Conservation (phyloP, 495 filamentous ascomycete genomes). For the Talaromyces ruber region DNA sequence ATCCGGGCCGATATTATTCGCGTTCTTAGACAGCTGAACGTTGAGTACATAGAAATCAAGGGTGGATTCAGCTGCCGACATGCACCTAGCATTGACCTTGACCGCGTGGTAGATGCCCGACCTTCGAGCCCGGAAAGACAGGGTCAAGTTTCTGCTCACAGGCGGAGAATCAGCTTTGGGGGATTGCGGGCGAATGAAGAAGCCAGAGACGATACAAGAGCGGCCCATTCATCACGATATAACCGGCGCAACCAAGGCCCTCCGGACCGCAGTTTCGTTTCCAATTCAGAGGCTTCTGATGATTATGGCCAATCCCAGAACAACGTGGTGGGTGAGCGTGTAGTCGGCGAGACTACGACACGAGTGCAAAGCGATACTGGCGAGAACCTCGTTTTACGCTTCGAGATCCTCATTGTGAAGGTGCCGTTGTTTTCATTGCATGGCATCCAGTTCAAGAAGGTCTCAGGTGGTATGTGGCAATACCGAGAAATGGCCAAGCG, state of each 20-base stretch:
- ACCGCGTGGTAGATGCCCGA: slow-evolving; percentile 53
- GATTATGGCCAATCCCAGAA: slow-evolving; percentile 48
- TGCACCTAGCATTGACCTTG: slow-evolving; percentile 79
- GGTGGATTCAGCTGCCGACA: slow-evolving; percentile 89
- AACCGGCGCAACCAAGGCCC: slow-evolving; percentile 34
- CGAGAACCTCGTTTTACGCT: slow-evolving; percentile 69
- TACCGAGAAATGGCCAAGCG: slow-evolving; percentile 97
- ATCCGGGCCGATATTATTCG: slow-evolving; percentile 90
- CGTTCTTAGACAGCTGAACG: slow-evolving; percentile 77
- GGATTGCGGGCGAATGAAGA: slow-evolving; percentile 52
- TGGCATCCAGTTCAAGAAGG: slow-evolving; percentile 97
- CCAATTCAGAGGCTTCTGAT: slow-evolving; percentile 72
- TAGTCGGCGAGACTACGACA: slow-evolving; percentile 72
- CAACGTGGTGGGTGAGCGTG: slow-evolving; percentile 33
- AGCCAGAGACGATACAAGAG: slow-evolving; percentile 9
- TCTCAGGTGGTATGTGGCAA: slow-evolving; percentile 92
- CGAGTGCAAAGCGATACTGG: slow-evolving; percentile 82
- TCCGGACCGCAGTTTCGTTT: slow-evolving; percentile 59
- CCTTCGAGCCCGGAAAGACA: slow-evolving; percentile 46
- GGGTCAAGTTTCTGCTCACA: slow-evolving; percentile 50
- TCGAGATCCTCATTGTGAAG: slow-evolving; percentile 97
- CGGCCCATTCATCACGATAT: slow-evolving; percentile 20
- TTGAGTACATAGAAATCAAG: slow-evolving; percentile 84
- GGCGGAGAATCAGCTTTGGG: slow-evolving; percentile 76
- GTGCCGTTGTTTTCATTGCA: slow-evolving; percentile 88